phyloP scores from a whole-genome alignment of 139 green algal genomes.

The Volvox reticuliferus region DNA sequence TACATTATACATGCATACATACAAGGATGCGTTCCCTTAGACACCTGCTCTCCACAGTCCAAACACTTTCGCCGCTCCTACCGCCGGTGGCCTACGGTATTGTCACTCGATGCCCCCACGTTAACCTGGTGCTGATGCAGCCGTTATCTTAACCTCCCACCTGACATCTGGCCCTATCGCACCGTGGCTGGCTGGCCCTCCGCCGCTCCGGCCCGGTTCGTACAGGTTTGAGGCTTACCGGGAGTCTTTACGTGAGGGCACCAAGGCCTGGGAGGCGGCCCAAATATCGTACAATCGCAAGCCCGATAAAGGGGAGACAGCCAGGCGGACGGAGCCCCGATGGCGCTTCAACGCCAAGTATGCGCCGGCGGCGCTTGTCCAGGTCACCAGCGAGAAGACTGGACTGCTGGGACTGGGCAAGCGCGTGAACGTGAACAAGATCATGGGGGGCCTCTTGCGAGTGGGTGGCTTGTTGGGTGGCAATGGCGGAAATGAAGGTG shows the following conservation, averaged over 20 bases:
- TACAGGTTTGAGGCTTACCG: conserved; percentile 34
- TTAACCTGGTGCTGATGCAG: too few species aligned
- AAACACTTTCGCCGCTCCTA: not conserved
- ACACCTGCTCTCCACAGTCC: not conserved
- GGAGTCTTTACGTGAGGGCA: not conserved
- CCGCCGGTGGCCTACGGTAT: not conserved
- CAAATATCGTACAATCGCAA: not conserved
- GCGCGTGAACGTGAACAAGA: conserved; percentile 19
- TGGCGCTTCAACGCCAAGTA: conserved; percentile 48
- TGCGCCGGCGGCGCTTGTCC: conserved; percentile 19
- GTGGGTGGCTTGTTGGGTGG: not conserved
- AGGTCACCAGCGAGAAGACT: not conserved
- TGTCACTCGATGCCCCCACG: too few species aligned
- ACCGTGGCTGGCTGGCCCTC: not conserved
- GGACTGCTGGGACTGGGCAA: conserved; percentile 36
- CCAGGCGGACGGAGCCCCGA: not conserved
- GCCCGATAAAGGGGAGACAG: conserved; percentile 17
- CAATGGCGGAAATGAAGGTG: not conserved
- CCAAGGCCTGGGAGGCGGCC: conserved; percentile 22
- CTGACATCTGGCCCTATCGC: too few species aligned
- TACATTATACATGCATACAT: too few species aligned
- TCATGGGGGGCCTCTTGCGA: conserved; percentile 10
- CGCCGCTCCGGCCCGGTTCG: not conserved
- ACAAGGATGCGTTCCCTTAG: not conserved
- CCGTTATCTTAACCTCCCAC: too few species aligned